phyloP scores from a whole-genome alignment of 2,329 filamentous ascomycete species.

The Clarireedia monteithiana region DNA sequence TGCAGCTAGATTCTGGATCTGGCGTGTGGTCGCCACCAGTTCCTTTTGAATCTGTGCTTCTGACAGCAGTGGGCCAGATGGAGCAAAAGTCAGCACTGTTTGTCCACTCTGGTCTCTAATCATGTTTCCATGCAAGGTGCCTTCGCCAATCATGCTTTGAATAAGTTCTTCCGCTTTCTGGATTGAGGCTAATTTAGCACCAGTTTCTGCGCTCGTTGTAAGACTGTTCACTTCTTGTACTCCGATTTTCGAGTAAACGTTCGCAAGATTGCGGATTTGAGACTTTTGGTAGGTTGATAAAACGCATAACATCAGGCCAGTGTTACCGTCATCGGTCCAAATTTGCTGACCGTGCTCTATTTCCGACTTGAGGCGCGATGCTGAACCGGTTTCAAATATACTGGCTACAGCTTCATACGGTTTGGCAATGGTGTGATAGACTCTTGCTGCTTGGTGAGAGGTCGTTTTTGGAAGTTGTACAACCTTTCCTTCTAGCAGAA shows the following conservation, averaged over 20 bases:
- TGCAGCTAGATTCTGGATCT: slow-evolving; percentile 38
- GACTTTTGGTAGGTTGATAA: slow-evolving; percentile 65
- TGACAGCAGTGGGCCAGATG: slow-evolving; percentile 35
- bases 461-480: slow-evolving; percentile 48
- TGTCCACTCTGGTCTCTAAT: slow-evolving; percentile 31
- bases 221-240: slow-evolving; percentile 43
- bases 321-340: slow-evolving; percentile 68
- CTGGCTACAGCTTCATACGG: slow-evolving; percentile 64
- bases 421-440: slow-evolving; percentile 51
- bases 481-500: slow-evolving; percentile 61
- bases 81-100: slow-evolving; percentile 44
- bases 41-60: slow-evolving; percentile 44
- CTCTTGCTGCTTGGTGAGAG: slow-evolving; percentile 43
- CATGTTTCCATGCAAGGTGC: slow-evolving; percentile 46
- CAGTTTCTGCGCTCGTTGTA: slow-evolving; percentile 49
- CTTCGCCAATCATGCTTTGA: slow-evolving; percentile 46
- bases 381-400: slow-evolving; percentile 55
- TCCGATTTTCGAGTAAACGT: slow-evolving; percentile 58
- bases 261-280: slow-evolving; percentile 64
- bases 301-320: slow-evolving; percentile 62
- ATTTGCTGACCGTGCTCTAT: slow-evolving; percentile 48
- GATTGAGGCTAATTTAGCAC: slow-evolving; percentile 33
- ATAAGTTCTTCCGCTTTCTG: slow-evolving; percentile 41
- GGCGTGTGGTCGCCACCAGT: slow-evolving; percentile 35
- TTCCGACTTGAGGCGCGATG: slow-evolving; percentile 55